Evolutionary conservation across 352 stramenopile species (phyloP).

Genomic region (Globisporangium canariense): DNA sequence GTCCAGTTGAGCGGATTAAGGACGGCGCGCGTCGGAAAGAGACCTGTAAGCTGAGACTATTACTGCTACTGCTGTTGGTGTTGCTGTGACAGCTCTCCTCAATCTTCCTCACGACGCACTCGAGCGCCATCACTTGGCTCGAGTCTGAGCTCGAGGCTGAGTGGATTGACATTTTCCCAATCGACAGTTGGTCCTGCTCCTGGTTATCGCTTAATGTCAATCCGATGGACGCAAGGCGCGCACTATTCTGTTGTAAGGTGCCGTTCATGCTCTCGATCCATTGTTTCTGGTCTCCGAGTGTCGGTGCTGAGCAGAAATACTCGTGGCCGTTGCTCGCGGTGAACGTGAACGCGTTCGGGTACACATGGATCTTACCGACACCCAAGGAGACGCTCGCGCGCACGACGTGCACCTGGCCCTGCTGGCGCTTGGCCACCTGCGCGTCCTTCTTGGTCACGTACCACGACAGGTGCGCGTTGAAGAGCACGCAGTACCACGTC

Average conservation of each 20-base stretch:
- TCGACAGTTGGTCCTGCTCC: conserved; percentile 3
- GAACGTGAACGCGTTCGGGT: conserved; percentile 33
- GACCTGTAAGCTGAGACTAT: background rate
- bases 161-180: background rate
- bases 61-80: background rate
- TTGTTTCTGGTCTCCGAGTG: conserved; percentile 18
- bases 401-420: conserved; percentile 19
- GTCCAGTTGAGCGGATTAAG: background rate
- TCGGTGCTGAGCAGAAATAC: conserved; percentile 33
- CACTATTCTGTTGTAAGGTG: background rate
- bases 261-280: conserved; percentile 27
- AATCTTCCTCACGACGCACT: background rate
- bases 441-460: conserved; percentile 32
- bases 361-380: conserved; percentile 23
- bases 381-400: conserved; percentile 16
- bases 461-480: conserved; percentile 25
- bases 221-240: background rate
- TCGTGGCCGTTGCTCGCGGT: conserved; percentile 20
- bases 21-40: conserved; percentile 8
- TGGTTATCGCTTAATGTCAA: background rate
- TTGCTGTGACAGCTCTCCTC: background rate
- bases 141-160: conserved; percentile 1
- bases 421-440: conserved; percentile 18
- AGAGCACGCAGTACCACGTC: conserved; percentile 37
- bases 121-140: conserved; percentile 7